Evolutionary conservation across 352 stramenopile genomes (phyloP), one percentile per base, ranked within the genome.

Genomic region (Phytophthora sp.): DNA sequence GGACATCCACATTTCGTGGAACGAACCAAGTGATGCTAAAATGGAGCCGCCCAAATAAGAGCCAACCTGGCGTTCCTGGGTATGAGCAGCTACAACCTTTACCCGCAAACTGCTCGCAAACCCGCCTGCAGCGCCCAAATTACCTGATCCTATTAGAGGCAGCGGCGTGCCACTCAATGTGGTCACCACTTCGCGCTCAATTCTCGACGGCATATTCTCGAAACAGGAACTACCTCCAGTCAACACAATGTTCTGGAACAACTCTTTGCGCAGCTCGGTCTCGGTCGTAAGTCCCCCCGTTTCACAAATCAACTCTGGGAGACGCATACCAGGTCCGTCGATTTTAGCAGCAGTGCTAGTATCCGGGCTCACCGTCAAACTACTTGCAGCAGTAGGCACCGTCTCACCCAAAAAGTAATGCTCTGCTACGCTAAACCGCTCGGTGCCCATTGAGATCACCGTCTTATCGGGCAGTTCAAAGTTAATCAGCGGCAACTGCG

Each of bases 1-100:
- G 31, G 95, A 98, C 67, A 99, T 97, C 96, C 97, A 99, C 96
- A 99, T 99, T 64, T 99, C 94, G 70, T 99, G 93, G 82, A 99
- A 99, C 33, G 91, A 99, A 13, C 95, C 96, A 45, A 99, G 82
- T 30, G 94, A 99, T 13, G 86, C 96, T 23, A 99, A 69, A 77
- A 99, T 99, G 42, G 96, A 99, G 7, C 96, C 98, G 50, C 98
- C 98, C 20, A 99, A 59, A 24, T 91, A 95, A 27, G 82, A 73
- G 16, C 84, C 82, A 46, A 93, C 73, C 27, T 79, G 84, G 33
- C 87, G 82, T 57, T 95, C 84, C 27, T 87, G 77, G 1, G 71
- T 51, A 51, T 90, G 83, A 8, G 85, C 80, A 0, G 87, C 83
- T 7, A 95, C 67, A 16, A 91, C 71, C 59, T 93, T 93, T 21